These are phyloP conservation scores for Aquilaria sinensis DNA, from an alignment of 345 rosid species.

Conservation along the genomic window DNA sequence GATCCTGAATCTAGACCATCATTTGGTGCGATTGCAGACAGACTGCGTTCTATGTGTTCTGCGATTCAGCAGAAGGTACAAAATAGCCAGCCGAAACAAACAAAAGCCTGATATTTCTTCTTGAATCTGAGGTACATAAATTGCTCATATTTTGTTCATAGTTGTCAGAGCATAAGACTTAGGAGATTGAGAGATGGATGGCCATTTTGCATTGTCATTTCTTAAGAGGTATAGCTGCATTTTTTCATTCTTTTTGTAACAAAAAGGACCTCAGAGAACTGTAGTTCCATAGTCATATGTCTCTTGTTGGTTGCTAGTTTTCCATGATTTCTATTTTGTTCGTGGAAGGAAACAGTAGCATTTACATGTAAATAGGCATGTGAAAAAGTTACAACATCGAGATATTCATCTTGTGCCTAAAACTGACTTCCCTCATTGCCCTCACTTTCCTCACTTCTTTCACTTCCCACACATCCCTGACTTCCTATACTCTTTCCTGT, in stretches of 20 bases:
- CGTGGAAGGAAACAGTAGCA: too few species aligned
- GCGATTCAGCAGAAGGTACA: slow-evolving; percentile 27
- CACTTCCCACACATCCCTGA: too few species aligned
- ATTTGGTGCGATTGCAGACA: slow-evolving; percentile 48
- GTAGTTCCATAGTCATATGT: too few species aligned
- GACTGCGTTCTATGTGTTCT: slow-evolving; percentile 39
- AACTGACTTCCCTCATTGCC: too few species aligned
- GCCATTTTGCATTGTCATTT: not conserved
- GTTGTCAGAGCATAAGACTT: slow-evolving; percentile 5
- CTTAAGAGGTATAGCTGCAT: slow-evolving; percentile 12
- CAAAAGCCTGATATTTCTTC: slow-evolving; percentile 6
- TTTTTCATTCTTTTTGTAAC: slow-evolving; percentile 28
- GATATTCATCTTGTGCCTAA: too few species aligned
- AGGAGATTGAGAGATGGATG: slow-evolving; percentile 7
- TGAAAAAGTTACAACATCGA: too few species aligned
- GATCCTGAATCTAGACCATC: slow-evolving; percentile 53
- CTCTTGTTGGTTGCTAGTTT: too few species aligned
- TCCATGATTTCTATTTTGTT: too few species aligned
- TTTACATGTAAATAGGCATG: too few species aligned
- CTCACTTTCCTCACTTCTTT: too few species aligned
- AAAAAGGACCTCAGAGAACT: slow-evolving; percentile 1
- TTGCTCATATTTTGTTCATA: slow-evolving; percentile 4
- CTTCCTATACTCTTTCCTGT: too few species aligned
- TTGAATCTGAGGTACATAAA: slow-evolving; percentile 1
- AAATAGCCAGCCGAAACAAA: slow-evolving; percentile 22